These are phyloP conservation scores for Apiospora arundinis DNA, from an alignment of 2,329 filamentous ascomycete species.

Conservation along the genomic window DNA sequence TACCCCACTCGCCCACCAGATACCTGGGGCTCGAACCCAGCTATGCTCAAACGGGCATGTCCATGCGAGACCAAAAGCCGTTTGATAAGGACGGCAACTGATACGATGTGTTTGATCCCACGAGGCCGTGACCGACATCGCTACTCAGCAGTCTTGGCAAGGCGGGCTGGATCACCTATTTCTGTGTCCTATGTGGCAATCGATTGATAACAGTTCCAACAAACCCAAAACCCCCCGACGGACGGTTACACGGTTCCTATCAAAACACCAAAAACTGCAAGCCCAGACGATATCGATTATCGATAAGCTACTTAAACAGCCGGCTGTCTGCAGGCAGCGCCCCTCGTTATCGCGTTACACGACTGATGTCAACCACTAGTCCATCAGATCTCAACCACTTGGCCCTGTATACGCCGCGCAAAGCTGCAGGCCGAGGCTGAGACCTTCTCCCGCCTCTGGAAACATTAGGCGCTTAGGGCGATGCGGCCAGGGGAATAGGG, in stretches of 20 bases:
- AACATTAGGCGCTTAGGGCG: neutral
- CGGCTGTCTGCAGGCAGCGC: neutral
- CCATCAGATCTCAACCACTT: neutral
- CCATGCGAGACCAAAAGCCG: neutral
- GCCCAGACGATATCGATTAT: neutral
- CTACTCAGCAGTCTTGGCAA: neutral
- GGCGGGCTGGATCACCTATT: neutral
- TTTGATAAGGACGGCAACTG: constrained; percentile 13
- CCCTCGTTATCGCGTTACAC: neutral
- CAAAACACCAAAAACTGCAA: neutral
- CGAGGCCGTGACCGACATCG: neutral
- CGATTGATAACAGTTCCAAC: neutral
- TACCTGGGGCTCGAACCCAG: neutral
- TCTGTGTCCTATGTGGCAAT: neutral
- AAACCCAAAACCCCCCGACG: neutral
- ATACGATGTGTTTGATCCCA: neutral
- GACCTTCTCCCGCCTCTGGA: neutral
- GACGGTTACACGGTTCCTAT: constrained; percentile 10
- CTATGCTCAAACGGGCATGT: neutral
- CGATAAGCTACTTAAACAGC: neutral
- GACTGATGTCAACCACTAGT: neutral
- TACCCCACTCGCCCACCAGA: constrained; percentile 11
- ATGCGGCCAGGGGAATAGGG: neutral
- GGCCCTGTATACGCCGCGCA: too few relatives aligned
- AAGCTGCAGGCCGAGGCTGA: neutral